Evolutionary conservation across 495 filamentous ascomycete species (phyloP), one percentile per base, ranked within the genome.

Genomic region (Talaromyces thailandensis): DNA sequence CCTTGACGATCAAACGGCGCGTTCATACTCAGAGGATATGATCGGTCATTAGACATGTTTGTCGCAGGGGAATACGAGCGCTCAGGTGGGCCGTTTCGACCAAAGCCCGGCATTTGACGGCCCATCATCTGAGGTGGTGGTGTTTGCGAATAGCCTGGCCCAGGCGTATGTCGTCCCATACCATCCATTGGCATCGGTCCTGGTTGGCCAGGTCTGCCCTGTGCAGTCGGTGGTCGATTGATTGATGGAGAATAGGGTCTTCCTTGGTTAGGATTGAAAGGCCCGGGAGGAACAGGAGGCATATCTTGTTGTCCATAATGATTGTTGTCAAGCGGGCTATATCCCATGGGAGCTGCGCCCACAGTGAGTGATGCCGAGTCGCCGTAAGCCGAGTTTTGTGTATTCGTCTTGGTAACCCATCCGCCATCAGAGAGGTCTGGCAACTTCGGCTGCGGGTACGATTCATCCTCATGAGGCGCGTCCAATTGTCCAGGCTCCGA

Each of bases 341-440:
- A 84, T 48, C 84, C 87, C 72, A 87, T 86, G 6, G 75, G 76
- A 4, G 82, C 84, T 14, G 87, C 84, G 52, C 76, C 75, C 23
- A 71, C 70, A 51, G 89, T 73, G 14, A 91, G 76, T 11, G 87
- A 82, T 12, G 82, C 79, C 56, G 70, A 64, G 52, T 72, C 69
- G 0, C 77, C 76, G 59, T 68, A 77, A 6, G 59, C 68, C 4
- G 79, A 80, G 1, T 67, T 70, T 62, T 81, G 70, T 3, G 81
- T 84, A n/a, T 70, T 68, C 4, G 71, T 73, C 56, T 77, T 69
- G 5, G 65, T 70, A 3, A 80, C 73, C 61, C 73, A 66, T 21
- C 70, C 67, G 4, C 70, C 70, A 11, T 63, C 61, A 1, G 61
- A 65, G 2, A 82, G 24, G 37, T 75, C 71, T 6, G 79, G 80